Conservation (phyloP, 148 eudicot species). For the Beta vulgaris region DNA sequence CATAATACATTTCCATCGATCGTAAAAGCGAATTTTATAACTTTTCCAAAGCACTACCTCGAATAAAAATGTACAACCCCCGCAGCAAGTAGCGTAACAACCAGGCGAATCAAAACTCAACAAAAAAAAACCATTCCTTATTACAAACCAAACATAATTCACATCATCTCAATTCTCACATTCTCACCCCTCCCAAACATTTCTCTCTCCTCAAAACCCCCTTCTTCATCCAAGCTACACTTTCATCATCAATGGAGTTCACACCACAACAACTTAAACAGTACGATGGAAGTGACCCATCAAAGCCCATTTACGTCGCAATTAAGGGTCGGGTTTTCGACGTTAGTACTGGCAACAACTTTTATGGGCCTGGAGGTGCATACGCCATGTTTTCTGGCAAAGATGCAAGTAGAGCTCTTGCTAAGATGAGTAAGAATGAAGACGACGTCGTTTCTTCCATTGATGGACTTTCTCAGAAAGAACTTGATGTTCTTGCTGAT, state of each 20-base stretch:
- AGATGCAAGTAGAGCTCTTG: constrained; percentile 91
- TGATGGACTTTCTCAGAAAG: constrained; percentile 76
- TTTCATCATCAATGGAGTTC: constrained; percentile 48
- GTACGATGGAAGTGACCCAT: constrained; percentile 63
- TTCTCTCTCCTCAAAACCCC: background rate
- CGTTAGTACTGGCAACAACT: constrained; percentile 61
- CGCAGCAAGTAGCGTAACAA: background rate
- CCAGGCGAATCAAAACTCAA: background rate
- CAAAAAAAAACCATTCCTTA: background rate
- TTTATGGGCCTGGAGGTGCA: constrained; percentile 90
- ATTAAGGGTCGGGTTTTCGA: constrained; percentile 71
- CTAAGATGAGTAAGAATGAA: constrained; percentile 86
- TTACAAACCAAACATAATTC: background rate
- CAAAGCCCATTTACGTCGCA: constrained; percentile 79
- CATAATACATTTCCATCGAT: no score
- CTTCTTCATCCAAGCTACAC: background rate
- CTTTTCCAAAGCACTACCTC: no score
- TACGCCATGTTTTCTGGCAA: constrained; percentile 91
- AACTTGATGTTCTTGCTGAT: constrained; percentile 65
- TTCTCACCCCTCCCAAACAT: background rate
- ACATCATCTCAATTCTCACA: background rate
- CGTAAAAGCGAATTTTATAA: no score
- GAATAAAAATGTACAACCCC: no score
- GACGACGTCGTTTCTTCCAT: constrained; percentile 53
- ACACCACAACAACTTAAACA: constrained; percentile 47